These are phyloP conservation scores for Aspergillus steynii DNA, from an alignment of 495 filamentous ascomycete species.

Conservation along the genomic window DNA sequence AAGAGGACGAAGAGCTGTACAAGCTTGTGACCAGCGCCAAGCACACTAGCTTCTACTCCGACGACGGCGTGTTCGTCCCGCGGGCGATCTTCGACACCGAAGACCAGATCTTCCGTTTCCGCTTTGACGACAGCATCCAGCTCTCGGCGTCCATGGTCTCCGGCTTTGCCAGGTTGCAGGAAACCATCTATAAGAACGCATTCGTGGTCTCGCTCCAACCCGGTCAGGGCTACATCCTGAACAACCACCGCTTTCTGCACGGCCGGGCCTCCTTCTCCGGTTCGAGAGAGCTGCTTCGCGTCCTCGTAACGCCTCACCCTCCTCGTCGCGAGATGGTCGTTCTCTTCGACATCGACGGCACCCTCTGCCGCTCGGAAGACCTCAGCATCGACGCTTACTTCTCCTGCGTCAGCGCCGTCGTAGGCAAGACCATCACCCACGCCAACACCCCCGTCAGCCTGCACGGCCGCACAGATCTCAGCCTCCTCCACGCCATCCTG, in stretches of 20 bases:
- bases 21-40: neutral
- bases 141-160: constrained; percentile 11
- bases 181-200: neutral
- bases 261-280: constrained; percentile 16
- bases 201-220: constrained; percentile 7
- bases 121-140: constrained; percentile 17
- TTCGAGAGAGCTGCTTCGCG: constrained; percentile 11
- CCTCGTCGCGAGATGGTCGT: constrained; percentile 10
- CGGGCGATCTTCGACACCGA: constrained; percentile 12
- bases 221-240: constrained; percentile 16
- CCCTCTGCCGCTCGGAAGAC: constrained; percentile 20
- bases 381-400: constrained; percentile 19
- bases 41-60: constrained; percentile 12
- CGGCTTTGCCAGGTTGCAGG: constrained; percentile 8
- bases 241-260: constrained; percentile 16
- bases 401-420: constrained; percentile 15
- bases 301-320: constrained; percentile 11
- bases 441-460: constrained; percentile 16
- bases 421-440: constrained; percentile 15
- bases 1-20: neutral
- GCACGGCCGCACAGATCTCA: constrained; percentile 15
- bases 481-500: constrained; percentile 14
- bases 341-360: constrained; percentile 17
- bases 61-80: constrained; percentile 13
- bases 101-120: constrained; percentile 14